phyloP scores from a whole-genome alignment of 2,329 filamentous ascomycete species.

The Penicillium concentricum region DNA sequence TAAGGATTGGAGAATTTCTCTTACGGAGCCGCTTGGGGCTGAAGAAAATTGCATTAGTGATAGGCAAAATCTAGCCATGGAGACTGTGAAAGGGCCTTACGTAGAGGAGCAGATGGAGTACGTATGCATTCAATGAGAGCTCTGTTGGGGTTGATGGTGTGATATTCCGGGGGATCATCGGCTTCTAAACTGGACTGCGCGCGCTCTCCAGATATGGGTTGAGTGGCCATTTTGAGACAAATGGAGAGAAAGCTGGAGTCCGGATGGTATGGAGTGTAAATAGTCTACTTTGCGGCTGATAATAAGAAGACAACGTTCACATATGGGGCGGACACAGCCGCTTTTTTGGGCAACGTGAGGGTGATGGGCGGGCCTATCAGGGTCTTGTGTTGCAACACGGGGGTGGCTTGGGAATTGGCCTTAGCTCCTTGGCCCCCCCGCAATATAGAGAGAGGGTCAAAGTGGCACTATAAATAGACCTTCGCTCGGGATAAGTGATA shows the following conservation, averaged over 20 bases:
- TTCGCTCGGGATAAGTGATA: neutral
- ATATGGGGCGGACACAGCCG: neutral
- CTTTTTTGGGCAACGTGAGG: neutral
- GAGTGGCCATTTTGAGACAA: neutral
- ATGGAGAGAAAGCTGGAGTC: neutral
- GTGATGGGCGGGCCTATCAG: neutral
- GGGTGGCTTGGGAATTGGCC: neutral
- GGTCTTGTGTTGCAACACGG: neutral
- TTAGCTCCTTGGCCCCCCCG: neutral
- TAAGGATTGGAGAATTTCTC: neutral
- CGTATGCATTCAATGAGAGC: constrained; percentile 2
- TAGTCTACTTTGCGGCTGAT: neutral
- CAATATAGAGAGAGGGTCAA: neutral
- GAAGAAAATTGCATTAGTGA: neutral
- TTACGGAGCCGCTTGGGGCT: constrained; percentile 2
- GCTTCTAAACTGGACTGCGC: neutral
- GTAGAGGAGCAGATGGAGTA: neutral
- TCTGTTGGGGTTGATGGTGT: no score
- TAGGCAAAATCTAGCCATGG: neutral
- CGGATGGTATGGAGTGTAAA: neutral
- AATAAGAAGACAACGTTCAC: neutral
- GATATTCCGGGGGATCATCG: neutral
- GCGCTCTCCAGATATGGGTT: neutral
- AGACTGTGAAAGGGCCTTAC: neutral
- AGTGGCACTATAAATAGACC: neutral